A percentile compares a stretch with the other conserved stretches of the same genome.
These are phyloP conservation scores for Ceraceosorus guamensis DNA, from an alignment of 1,284 basidiomycete species.

Conservation along the genomic window DNA sequence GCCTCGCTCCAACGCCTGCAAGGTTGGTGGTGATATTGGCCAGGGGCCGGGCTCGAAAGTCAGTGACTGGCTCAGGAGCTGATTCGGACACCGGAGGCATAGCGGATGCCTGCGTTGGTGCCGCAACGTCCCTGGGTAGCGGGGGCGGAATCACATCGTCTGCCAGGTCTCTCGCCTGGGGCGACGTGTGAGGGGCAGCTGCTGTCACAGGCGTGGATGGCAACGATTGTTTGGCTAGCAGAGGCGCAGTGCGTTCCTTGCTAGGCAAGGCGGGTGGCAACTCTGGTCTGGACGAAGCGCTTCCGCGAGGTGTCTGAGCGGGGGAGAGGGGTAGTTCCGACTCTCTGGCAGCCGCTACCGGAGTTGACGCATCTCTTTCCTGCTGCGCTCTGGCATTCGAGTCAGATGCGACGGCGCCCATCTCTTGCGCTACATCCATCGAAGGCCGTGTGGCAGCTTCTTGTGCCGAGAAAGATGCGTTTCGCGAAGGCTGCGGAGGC, in stretches of 20 bases:
- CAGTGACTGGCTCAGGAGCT: constrained; percentile 26
- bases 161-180: background rate
- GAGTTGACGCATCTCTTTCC: too few species aligned
- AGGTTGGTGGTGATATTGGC: constrained; percentile 7
- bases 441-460: background rate
- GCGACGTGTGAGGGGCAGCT: too few species aligned
- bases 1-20: too few species aligned
- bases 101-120: background rate
- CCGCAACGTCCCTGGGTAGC: constrained; percentile 16
- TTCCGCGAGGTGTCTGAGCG: background rate
- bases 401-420: too few species aligned
- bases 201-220: too few species aligned
- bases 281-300: constrained; percentile 2
- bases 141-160: constrained; percentile 32
- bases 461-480: background rate
- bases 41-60: constrained; percentile 31
- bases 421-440: background rate
- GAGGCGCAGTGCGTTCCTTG: background rate
- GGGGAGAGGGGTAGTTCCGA: background rate
- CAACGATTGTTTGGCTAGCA: background rate
- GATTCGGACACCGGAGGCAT: constrained; percentile 12
- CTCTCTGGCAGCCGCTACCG: too few species aligned
- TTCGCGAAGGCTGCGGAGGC: background rate
- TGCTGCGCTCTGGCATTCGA: too few species aligned
- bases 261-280: background rate